A percentile compares a stretch with the other conserved stretches of the same genome.
phyloP scores from a whole-genome alignment of 2,329 filamentous ascomycete genomes.

The Macrophomina phaseolina region DNA sequence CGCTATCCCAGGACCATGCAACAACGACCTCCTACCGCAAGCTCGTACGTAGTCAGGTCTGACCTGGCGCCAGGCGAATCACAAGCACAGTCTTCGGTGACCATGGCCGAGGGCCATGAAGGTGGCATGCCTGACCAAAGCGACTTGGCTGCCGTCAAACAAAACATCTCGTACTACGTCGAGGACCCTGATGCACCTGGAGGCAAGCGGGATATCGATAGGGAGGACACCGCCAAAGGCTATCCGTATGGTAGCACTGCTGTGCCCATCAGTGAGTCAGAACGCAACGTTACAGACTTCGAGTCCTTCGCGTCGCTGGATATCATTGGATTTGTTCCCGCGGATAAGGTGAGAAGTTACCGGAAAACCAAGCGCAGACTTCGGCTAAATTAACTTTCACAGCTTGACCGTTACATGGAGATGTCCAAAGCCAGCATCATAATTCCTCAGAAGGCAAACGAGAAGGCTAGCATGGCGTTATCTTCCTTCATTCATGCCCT shows the following conservation, averaged over 20 bases:
- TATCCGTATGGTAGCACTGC: slow-evolving; percentile 93
- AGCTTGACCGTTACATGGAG: slow-evolving; percentile 84
- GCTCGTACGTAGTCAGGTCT: slow-evolving; percentile 69
- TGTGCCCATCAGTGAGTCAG: slow-evolving; percentile 85
- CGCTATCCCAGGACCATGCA: slow-evolving; percentile 86
- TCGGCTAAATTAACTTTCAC: neutral
- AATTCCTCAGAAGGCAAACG: slow-evolving; percentile 76
- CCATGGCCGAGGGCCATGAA: slow-evolving; percentile 38
- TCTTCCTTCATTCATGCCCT: slow-evolving; percentile 90
- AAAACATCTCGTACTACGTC: slow-evolving; percentile 79
- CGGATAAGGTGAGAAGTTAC: slow-evolving; percentile 63
- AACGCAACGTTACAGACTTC: slow-evolving; percentile 86
- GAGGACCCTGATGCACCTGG: slow-evolving; percentile 75
- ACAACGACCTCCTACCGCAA: slow-evolving; percentile 76
- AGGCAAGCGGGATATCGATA: slow-evolving; percentile 80
- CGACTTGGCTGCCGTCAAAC: slow-evolving; percentile 72
- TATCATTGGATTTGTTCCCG: slow-evolving; percentile 84
- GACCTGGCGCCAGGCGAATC: slow-evolving; percentile 55
- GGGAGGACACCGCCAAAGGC: slow-evolving; percentile 86
- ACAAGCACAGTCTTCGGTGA: slow-evolving; percentile 48
- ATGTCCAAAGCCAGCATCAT: slow-evolving; percentile 83
- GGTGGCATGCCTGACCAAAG: slow-evolving; percentile 38
- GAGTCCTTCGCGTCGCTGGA: slow-evolving; percentile 77
- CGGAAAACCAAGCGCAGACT: neutral
- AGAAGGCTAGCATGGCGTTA: slow-evolving; percentile 81